Conservation (phyloP, 139 green algal genomes). For the Monoraphidium neglectum region DNA sequence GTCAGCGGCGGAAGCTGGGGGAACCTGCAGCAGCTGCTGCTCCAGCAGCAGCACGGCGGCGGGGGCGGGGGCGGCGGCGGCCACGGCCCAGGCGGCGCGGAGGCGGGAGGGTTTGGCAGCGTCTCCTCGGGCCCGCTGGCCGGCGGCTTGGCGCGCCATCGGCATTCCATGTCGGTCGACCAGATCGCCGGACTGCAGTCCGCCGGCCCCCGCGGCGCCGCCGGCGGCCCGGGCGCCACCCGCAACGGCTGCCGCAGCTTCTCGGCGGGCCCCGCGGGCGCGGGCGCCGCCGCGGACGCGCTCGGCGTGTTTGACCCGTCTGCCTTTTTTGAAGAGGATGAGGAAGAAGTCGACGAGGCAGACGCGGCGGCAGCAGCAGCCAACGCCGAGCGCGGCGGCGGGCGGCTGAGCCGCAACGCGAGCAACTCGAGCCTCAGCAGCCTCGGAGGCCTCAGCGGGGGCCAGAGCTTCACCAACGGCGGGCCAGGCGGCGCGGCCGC, state of each 20-base stretch:
- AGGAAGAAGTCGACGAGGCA: slow-evolving; percentile 18
- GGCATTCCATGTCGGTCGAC: background rate
- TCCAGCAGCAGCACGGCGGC: background rate
- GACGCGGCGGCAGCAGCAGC: slow-evolving; percentile 10
- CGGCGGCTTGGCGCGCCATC: background rate
- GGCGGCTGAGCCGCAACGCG: too few relatives aligned
- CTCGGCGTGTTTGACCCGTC: slow-evolving; percentile 25
- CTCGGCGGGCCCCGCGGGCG: background rate
- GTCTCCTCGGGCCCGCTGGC: background rate
- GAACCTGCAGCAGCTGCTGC: slow-evolving; percentile 11
- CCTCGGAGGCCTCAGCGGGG: too few relatives aligned
- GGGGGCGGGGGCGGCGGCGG: slow-evolving; percentile 3
- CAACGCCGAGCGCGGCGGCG: background rate
- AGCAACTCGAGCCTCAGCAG: too few relatives aligned
- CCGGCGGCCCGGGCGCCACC: background rate
- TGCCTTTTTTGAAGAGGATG: slow-evolving; percentile 32
- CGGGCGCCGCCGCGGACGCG: background rate
- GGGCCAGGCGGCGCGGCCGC: too few relatives aligned
- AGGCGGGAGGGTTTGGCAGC: background rate
- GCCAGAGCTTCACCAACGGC: too few relatives aligned
- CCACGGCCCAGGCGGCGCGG: background rate
- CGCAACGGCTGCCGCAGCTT: background rate
- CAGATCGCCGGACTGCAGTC: background rate
- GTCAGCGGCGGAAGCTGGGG: slow-evolving; percentile 14
- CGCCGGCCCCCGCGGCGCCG: background rate